Percentiles rank a stretch among this genome's conserved stretches.
Conservation (phyloP, 2,329 filamentous ascomycete species). For the Microthyrium microscopicum region DNA sequence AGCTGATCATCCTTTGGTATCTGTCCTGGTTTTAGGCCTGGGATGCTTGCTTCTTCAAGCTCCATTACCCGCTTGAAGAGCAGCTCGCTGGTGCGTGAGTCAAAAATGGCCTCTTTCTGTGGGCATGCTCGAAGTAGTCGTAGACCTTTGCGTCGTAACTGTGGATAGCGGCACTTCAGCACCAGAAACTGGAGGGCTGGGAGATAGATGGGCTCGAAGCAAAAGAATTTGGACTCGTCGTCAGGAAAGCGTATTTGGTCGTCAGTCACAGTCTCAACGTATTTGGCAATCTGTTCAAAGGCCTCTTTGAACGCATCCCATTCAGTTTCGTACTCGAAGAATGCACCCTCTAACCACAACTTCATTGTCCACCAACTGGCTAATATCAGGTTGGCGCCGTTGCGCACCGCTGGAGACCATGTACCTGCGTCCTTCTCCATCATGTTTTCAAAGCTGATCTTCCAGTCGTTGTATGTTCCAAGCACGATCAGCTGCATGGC, state of each 20-base stretch:
- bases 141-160: not conserved
- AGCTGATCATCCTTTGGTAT: slow-evolving; percentile 1
- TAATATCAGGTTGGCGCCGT: too few species aligned
- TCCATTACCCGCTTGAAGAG: slow-evolving; percentile 1
- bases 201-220: not conserved
- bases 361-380: too few species aligned
- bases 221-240: not conserved
- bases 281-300: not conserved
- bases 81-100: not conserved
- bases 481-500: not conserved
- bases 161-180: not conserved
- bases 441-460: not conserved
- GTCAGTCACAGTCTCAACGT: not conserved
- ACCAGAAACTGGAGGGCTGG: not conserved
- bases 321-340: not conserved
- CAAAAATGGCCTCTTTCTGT: not conserved
- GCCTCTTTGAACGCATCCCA: not conserved
- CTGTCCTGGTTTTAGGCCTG: not conserved
- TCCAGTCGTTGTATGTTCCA: not conserved
- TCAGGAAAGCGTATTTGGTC: not conserved
- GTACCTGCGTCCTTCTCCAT: not conserved
- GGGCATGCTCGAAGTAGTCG: not conserved
- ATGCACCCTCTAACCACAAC: slow-evolving; percentile 1
- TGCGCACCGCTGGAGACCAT: not conserved
- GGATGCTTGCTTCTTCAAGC: not conserved